phyloP scores from a whole-genome alignment of 2,329 filamentous ascomycete species.

The Aspergillus puulaauensis region DNA sequence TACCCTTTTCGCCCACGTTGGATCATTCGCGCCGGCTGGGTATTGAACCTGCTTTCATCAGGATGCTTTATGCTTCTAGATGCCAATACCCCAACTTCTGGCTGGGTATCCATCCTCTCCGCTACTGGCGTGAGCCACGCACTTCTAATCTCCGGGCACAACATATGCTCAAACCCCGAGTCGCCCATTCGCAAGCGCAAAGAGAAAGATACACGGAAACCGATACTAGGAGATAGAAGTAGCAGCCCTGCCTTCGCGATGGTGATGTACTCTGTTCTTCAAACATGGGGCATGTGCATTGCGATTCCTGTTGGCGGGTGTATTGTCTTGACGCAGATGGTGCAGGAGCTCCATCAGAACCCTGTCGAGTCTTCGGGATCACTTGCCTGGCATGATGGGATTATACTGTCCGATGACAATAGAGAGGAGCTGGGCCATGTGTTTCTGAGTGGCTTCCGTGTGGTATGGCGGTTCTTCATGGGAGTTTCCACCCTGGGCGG shows the following conservation, averaged over 20 bases:
- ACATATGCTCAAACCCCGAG: conserved; percentile 34
- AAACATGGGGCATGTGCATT: conserved; percentile 46
- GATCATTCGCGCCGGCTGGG: conserved; percentile 46
- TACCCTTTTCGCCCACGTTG: conserved; percentile 31
- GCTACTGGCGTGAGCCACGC: conserved; percentile 45
- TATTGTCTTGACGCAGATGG: conserved; percentile 44
- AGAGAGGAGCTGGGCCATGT: conserved; percentile 16
- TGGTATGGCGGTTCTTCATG: conserved; percentile 28
- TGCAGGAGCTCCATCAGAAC: conserved; percentile 22
- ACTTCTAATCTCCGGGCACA: conserved; percentile 42
- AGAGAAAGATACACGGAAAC: background rate
- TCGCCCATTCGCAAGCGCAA: background rate
- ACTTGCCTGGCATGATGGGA: conserved; percentile 7
- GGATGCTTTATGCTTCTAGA: conserved; percentile 41
- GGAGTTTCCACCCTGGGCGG: conserved; percentile 27
- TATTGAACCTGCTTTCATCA: conserved; percentile 34
- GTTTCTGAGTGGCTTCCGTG: conserved; percentile 23
- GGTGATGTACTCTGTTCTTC: conserved; percentile 40
- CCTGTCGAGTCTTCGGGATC: conserved; percentile 6
- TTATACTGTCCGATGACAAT: conserved; percentile 19
- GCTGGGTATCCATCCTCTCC: conserved; percentile 39
- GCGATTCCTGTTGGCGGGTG: conserved; percentile 43
- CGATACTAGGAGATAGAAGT: background rate
- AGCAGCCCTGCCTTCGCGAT: conserved; percentile 24
- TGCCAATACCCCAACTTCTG: conserved; percentile 29